Percentiles rank a stretch among this genome's conserved stretches.
Evolutionary conservation across 345 rosid genomes (phyloP).

Genomic region (Populus pruinosa): DNA sequence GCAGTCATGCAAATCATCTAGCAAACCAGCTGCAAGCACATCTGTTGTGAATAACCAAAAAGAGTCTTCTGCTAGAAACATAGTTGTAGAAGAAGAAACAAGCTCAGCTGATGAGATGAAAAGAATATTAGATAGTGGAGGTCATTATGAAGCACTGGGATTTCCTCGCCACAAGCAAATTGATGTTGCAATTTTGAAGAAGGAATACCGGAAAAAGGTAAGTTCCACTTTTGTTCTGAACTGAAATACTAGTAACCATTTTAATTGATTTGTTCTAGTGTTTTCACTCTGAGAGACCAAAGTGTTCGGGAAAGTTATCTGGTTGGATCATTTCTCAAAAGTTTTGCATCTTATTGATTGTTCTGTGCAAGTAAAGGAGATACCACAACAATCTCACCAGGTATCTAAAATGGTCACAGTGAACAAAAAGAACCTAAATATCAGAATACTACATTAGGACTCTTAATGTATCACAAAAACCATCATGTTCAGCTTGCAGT

Average conservation of each 20-base stretch:
- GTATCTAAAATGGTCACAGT: background rate
- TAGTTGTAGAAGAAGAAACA: conserved; percentile 51
- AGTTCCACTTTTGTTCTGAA: background rate
- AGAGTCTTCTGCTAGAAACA: conserved; percentile 44
- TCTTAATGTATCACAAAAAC: background rate
- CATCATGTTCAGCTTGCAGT: background rate
- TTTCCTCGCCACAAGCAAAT: conserved; percentile 65
- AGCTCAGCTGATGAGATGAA: conserved; percentile 76
- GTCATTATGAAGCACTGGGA: conserved; percentile 87
- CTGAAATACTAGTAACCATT: background rate
- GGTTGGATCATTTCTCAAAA: background rate
- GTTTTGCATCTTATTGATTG: background rate
- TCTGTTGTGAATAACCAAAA: conserved; percentile 45
- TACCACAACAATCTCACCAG: background rate
- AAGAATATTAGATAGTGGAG: conserved; percentile 64
- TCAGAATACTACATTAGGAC: background rate
- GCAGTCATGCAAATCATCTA: conserved; percentile 59
- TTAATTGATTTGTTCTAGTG: background rate
- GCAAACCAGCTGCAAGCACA: conserved; percentile 49
- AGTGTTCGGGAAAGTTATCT: background rate
- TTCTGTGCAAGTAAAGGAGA: background rate
- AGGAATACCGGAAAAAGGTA: conserved; percentile 92
- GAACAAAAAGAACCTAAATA: background rate
- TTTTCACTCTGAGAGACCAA: background rate
- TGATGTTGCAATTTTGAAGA: conserved; percentile 58